Evolutionary conservation across 768 basidiomycete species (phyloP), one percentile per base, ranked within the genome.

Genomic region (Tylopilus cervinicoccineus): DNA sequence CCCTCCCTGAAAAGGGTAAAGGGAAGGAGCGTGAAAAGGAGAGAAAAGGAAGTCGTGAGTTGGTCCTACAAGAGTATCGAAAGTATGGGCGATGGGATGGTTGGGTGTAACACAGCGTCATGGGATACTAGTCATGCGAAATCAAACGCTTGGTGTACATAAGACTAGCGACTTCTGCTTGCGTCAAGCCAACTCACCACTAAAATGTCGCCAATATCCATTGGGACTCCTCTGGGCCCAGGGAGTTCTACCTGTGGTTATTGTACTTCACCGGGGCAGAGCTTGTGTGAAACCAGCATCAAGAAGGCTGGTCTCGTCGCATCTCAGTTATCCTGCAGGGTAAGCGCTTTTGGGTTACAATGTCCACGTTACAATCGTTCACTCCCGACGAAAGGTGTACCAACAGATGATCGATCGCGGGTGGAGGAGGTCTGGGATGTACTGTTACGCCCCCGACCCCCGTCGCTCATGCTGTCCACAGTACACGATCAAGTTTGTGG

Each of bases 11-110:
- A 38, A 76, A 68, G 41, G 82, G 83, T 56, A 82, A 80, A 51
- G 78, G 72, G 55, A 81, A 79, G 51, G 70, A 72, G 29, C 79
- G 80, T 40, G 76, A 77, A 62, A 80, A 76, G 52, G 67, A 70
- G 43, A 72, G 65, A 54, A 81, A 79, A 62, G 78, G 84, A 51
- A 76, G 79, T 50, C 73, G 81, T 40, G 80, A 84, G 24, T 84
- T 91, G 62, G 71, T 76, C 12, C 62, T 93, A 42, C 74, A 81
- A 56, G 91, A 93, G 63, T 93, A 83, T 65, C 71, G 89, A 54
- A 75, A 85, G 55, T 93, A 84, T 61, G 92, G 91, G 20, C 74
- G 88, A 47, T 92, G 90, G 88, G 91, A 93, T 72, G 91, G 90
- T 0, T 93, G 91, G 91, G 80, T 74, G 27, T 83, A 65, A 10